These are phyloP conservation scores for Pseudopyrenochaeta lycopersici DNA, from an alignment of 2,329 filamentous ascomycete species.

Conservation along the genomic window DNA sequence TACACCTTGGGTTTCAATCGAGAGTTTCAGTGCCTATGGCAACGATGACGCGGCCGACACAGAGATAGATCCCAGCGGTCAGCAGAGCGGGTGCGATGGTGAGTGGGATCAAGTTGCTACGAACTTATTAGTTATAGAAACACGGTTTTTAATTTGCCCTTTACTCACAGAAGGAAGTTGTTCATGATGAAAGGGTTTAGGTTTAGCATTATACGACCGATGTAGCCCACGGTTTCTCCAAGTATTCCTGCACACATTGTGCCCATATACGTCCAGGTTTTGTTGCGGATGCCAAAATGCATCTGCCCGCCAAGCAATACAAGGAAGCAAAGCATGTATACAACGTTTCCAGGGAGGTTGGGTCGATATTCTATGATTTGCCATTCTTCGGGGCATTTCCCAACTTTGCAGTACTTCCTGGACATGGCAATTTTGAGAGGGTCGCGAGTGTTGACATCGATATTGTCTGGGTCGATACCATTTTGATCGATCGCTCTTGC, in stretches of 20 bases:
- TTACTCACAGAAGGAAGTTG: constrained; percentile 60
- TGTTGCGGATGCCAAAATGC: constrained; percentile 58
- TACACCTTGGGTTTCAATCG: constrained; percentile 51
- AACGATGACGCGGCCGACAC: constrained; percentile 63
- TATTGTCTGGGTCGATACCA: constrained; percentile 31
- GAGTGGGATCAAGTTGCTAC: constrained; percentile 62
- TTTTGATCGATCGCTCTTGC: constrained; percentile 17
- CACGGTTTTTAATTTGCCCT: background rate
- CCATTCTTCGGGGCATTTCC: constrained; percentile 55
- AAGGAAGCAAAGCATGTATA: constrained; percentile 60
- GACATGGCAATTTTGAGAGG: constrained; percentile 23
- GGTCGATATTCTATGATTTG: constrained; percentile 63
- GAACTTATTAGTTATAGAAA: constrained; percentile 6
- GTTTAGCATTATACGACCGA: constrained; percentile 61
- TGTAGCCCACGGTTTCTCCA: constrained; percentile 65
- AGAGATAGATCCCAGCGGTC: constrained; percentile 64
- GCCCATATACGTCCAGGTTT: constrained; percentile 62
- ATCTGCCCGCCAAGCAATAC: constrained; percentile 58
- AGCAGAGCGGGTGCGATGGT: constrained; percentile 65
- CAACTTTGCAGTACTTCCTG: constrained; percentile 38
- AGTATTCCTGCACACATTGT: constrained; percentile 57
- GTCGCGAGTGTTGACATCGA: constrained; percentile 27
- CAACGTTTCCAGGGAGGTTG: constrained; percentile 58
- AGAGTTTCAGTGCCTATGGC: constrained; percentile 54
- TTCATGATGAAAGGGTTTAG: constrained; percentile 59